Conservation (phyloP, 78 protist species). For the Polysphondylium violaceum region DNA sequence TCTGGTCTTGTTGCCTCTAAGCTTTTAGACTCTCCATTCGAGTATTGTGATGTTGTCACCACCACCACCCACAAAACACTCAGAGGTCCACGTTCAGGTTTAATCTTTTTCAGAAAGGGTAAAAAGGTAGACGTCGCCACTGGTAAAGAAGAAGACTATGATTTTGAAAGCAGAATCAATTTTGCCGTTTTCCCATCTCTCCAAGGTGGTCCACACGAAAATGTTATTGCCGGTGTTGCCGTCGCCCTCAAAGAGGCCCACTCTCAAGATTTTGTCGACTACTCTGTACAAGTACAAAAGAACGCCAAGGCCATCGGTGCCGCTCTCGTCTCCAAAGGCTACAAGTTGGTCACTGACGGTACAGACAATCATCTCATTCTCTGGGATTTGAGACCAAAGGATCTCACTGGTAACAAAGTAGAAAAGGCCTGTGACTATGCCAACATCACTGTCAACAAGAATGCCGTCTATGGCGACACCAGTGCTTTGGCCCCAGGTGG, state of each 20-base stretch:
- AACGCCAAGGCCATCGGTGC: constrained; percentile 93
- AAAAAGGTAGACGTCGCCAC: constrained; percentile 11
- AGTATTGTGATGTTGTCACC: constrained; percentile 97
- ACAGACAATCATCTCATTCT: constrained; percentile 98
- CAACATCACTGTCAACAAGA: constrained; percentile 98
- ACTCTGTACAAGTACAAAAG: constrained; percentile 87
- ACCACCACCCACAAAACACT: constrained; percentile 99
- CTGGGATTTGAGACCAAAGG: constrained; percentile 93
- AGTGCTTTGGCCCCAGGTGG: constrained; percentile 97
- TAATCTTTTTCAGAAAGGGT: constrained; percentile 97
- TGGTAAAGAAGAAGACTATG: constrained; percentile 61
- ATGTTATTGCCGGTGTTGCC: constrained; percentile 98
- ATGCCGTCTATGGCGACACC: constrained; percentile 96
- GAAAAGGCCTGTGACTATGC: constrained; percentile 87
- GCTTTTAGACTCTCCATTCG: constrained; percentile 89
- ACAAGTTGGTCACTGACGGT: constrained; percentile 96
- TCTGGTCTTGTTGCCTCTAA: constrained; percentile 97
- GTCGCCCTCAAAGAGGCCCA: constrained; percentile 92
- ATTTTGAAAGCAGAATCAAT: constrained; percentile 87
- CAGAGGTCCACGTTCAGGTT: constrained; percentile 99
- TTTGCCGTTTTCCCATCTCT: constrained; percentile 96
- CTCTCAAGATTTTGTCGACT: constrained; percentile 93
- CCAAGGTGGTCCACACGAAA: constrained; percentile 99
- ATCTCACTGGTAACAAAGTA: constrained; percentile 60
- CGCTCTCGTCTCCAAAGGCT: constrained; percentile 89